These are phyloP conservation scores for Sclerotinia borealis DNA, from an alignment of 2,329 filamentous ascomycete species.

Conservation along the genomic window DNA sequence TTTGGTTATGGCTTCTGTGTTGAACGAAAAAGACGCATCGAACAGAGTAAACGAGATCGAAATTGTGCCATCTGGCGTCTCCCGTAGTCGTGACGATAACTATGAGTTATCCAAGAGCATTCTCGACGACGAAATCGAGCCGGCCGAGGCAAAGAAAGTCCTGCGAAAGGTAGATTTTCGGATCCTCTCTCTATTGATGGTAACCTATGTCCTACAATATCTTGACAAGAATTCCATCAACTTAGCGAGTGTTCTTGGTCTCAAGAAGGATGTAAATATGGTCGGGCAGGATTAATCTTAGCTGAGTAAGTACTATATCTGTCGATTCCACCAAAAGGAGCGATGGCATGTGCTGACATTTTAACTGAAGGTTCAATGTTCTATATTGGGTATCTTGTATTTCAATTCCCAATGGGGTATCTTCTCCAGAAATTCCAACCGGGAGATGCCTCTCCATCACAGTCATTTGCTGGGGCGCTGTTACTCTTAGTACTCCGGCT, in stretches of 20 bases:
- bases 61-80: background rate
- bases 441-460: conserved; percentile 12
- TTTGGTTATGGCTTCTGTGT: background rate
- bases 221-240: conserved; percentile 53
- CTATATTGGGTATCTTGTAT: conserved; percentile 23
- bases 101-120: background rate
- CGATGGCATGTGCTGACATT: background rate
- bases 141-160: conserved; percentile 32
- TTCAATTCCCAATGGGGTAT: conserved; percentile 27
- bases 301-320: conserved; percentile 15
- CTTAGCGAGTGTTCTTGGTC: conserved; percentile 43
- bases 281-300: conserved; percentile 40
- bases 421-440: conserved; percentile 23
- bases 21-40: background rate
- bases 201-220: conserved; percentile 52
- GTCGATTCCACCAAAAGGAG: background rate
- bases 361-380: conserved; percentile 37
- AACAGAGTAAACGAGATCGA: background rate
- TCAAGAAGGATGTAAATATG: conserved; percentile 42
- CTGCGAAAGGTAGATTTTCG: conserved; percentile 48
- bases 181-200: conserved; percentile 49
- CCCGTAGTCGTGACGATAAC: background rate
- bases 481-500: conserved; percentile 31
- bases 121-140: background rate
- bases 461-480: conserved; percentile 31